Base-by-base conservation (phyloP, 2,329 filamentous ascomycete genomes). In the Aspergillus brasiliensis region DNA sequence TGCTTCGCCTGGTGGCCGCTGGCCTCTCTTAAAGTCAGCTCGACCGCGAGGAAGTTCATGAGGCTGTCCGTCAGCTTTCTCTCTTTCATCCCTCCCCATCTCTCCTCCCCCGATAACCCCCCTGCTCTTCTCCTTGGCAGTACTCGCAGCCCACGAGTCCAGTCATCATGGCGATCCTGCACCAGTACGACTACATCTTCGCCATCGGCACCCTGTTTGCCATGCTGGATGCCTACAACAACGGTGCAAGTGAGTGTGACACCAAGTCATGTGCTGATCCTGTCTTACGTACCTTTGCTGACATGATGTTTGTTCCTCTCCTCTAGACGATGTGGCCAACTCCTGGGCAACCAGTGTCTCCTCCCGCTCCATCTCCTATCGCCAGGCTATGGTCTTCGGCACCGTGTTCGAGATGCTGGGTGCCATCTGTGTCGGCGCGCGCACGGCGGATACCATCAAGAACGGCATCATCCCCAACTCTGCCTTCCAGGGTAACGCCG, bases 331-430 rank as follows among this genome's bases (percentile, higher is more conserved):
- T 89, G 90, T 94, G 59, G 90, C 91, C 71, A 94, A 94, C 78
- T 81, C 90, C 53, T 93, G 89, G 88, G 90, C 90, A 7, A 93
- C 91, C 68, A 89, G 86, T 69, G 90, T 93, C 60, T 92, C 90
- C 19, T 92, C 90, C n/a, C 81, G 90, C 56, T 92, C 90, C 65
- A 66, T 74, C 59, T 69, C 70, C 23, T 74, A 74, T 44, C 65
- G 71, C 15, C 71, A 73, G 64, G 72, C 72, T 23, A 74, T 74
- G 72, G 42, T 74, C 19, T 69, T 89, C 51, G 85, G 86, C 51
- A 83, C 84, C 49, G 75, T 90, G 63, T 90, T 90, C 75, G 88
- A 91, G 74, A 81, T 90, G 75, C 75, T 86, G 49, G 88, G 88
- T 49, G 88, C 88, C 64, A 80, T 90, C 67, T 81, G 85, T 3